Conservation (phyloP, 2,329 filamentous ascomycete genomes). For the Ophiostoma quercus region DNA sequence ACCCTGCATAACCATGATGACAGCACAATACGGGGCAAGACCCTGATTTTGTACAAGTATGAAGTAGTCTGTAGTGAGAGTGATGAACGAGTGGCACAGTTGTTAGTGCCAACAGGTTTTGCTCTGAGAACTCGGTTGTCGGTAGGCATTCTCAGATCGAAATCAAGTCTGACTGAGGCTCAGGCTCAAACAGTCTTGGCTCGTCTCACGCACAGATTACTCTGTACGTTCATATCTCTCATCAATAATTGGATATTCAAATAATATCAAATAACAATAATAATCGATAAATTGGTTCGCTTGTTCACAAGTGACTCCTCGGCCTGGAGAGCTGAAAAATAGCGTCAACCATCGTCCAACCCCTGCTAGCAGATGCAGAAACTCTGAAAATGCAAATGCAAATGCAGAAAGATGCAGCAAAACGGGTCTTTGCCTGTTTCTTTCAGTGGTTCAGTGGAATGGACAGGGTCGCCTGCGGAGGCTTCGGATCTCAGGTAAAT, state of each 20-base stretch:
- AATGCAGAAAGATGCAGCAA: neutral
- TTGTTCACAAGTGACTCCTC: too few relatives aligned
- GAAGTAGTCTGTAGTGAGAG: neutral
- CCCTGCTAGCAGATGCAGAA: neutral
- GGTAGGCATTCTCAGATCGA: neutral
- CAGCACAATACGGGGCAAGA: neutral
- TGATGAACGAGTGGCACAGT: neutral
- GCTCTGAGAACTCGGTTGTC: neutral
- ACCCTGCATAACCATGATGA: slow-evolving; percentile 7
- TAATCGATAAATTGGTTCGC: neutral
- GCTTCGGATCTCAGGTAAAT: neutral
- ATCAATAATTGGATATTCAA: too few relatives aligned
- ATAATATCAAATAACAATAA: too few relatives aligned
- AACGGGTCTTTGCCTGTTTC: neutral
- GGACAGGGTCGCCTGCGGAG: neutral
- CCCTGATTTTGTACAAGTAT: neutral
- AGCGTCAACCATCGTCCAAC: neutral
- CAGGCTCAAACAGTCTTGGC: neutral
- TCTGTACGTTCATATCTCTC: neutral
- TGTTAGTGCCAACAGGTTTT: neutral
- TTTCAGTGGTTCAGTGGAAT: too few relatives aligned
- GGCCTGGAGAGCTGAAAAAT: slow-evolving; percentile 20
- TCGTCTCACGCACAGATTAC: neutral
- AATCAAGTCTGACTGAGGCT: neutral
- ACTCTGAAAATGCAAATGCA: neutral